These are phyloP conservation scores for Malania oleifera DNA, from an alignment of 164 flowering plant genomes.

Conservation along the genomic window DNA sequence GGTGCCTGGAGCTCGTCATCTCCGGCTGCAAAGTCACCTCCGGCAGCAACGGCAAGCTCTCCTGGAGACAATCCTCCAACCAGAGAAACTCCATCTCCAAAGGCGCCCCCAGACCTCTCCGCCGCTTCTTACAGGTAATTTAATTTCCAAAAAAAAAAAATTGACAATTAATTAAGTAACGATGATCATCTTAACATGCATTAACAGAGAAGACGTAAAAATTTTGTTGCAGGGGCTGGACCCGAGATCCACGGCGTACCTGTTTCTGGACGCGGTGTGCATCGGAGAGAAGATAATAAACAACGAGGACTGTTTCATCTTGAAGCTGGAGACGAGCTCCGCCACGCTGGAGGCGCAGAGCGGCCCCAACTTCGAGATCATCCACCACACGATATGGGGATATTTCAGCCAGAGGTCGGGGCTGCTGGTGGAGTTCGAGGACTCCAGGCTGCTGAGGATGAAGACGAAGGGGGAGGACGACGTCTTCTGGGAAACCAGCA, in stretches of 20 bases:
- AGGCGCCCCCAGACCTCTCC: slow-evolving; percentile 41
- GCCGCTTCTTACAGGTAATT: slow-evolving; percentile 43
- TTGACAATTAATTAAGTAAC: no score
- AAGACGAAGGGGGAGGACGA: slow-evolving; percentile 30
- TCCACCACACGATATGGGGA: slow-evolving; percentile 55
- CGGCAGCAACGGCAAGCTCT: slow-evolving; percentile 38
- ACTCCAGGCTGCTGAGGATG: slow-evolving; percentile 52
- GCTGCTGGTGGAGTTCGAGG: slow-evolving; percentile 61
- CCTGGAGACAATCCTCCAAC: slow-evolving; percentile 49
- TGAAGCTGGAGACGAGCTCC: slow-evolving; percentile 44
- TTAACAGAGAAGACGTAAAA: neutral
- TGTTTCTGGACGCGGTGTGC: slow-evolving; percentile 41
- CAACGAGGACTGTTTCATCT: slow-evolving; percentile 45
- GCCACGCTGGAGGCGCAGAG: slow-evolving; percentile 38
- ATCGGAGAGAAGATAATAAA: slow-evolving; percentile 43
- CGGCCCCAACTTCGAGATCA: slow-evolving; percentile 42
- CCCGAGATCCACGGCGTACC: slow-evolving; percentile 40
- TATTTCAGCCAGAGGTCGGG: slow-evolving; percentile 78
- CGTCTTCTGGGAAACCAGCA: slow-evolving; percentile 73
- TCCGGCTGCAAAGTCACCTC: slow-evolving; percentile 43
- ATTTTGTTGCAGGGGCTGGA: slow-evolving; percentile 33
- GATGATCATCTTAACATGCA: no score
- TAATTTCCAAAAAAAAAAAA: no score
- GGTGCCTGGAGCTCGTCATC: slow-evolving; percentile 39
- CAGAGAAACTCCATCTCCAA: slow-evolving; percentile 24